Conservation (phyloP, 495 filamentous ascomycete species). For the Penicillium cinerascens region DNA sequence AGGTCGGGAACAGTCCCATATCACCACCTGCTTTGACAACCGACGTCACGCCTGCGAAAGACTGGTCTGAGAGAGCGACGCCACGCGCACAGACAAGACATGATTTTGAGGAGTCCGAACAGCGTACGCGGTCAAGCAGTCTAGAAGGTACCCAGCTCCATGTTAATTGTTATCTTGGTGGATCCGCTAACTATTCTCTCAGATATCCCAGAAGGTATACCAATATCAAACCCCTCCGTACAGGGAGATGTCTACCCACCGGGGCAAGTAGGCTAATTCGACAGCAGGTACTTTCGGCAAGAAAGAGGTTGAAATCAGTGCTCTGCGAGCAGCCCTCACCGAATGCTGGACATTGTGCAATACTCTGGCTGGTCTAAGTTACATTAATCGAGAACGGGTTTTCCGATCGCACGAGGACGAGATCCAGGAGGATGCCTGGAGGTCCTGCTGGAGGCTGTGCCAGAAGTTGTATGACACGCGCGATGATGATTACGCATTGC, state of each 20-base stretch:
- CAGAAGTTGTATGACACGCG: constrained; percentile 80
- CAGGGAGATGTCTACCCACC: neutral
- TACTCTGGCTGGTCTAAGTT: constrained; percentile 79
- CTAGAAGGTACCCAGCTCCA: constrained; percentile 59
- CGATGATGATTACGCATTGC: constrained; percentile 67
- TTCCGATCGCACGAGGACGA: constrained; percentile 65
- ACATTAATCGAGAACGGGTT: constrained; percentile 74
- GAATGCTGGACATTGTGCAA: constrained; percentile 97
- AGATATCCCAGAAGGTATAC: constrained; percentile 47
- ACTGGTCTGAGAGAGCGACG: constrained; percentile 66
- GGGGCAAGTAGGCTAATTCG: constrained; percentile 14
- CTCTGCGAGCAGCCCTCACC: constrained; percentile 70
- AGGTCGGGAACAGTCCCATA: constrained; percentile 37
- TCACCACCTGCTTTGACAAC: constrained; percentile 69
- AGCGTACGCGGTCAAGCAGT: constrained; percentile 51
- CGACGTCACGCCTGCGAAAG: constrained; percentile 58
- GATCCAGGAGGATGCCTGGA: constrained; percentile 81
- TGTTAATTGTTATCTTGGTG: neutral
- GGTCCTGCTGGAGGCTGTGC: constrained; percentile 87
- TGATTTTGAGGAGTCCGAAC: constrained; percentile 59
- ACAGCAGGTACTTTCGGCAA: constrained; percentile 33
- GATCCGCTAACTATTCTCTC: neutral
- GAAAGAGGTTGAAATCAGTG: constrained; percentile 63
- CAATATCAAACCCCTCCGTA: neutral
- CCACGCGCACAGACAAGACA: constrained; percentile 77